Conservation (phyloP, 306 rosid genomes). For the Gastrolobium bilobum region DNA sequence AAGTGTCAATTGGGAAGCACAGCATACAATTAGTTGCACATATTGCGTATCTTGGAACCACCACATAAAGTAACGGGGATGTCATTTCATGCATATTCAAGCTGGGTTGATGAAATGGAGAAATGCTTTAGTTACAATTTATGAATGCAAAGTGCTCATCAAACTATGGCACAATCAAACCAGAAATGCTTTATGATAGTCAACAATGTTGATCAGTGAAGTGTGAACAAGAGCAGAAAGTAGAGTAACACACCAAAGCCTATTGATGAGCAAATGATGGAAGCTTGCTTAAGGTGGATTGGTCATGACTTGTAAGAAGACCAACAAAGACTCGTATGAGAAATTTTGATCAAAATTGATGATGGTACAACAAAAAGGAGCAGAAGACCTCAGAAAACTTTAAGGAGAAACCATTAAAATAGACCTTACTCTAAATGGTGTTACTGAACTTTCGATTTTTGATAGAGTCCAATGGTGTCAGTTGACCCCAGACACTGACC, state of each 20-base stretch:
- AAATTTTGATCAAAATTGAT: too few relatives aligned
- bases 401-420: not conserved
- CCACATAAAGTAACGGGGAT: not conserved
- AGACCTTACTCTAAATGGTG: not conserved
- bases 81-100: not conserved
- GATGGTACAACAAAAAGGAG: not conserved
- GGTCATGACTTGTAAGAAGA: too few relatives aligned
- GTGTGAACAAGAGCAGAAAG: too few relatives aligned
- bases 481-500: not conserved
- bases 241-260: too few relatives aligned
- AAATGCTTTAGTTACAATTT: constrained; percentile 8
- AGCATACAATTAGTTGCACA: not conserved
- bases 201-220: too few relatives aligned
- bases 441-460: not conserved
- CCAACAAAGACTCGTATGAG: too few relatives aligned
- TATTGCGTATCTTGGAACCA: not conserved
- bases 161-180: too few relatives aligned
- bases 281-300: too few relatives aligned
- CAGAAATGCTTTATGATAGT: too few relatives aligned
- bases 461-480: constrained; percentile 9
- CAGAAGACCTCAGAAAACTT: not conserved
- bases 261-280: too few relatives aligned
- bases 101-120: not conserved
- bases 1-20: not conserved
- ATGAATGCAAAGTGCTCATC: constrained; percentile 2